phyloP scores from a whole-genome alignment of 352 stramenopile genomes.

The Elongisporangium anandrum region DNA sequence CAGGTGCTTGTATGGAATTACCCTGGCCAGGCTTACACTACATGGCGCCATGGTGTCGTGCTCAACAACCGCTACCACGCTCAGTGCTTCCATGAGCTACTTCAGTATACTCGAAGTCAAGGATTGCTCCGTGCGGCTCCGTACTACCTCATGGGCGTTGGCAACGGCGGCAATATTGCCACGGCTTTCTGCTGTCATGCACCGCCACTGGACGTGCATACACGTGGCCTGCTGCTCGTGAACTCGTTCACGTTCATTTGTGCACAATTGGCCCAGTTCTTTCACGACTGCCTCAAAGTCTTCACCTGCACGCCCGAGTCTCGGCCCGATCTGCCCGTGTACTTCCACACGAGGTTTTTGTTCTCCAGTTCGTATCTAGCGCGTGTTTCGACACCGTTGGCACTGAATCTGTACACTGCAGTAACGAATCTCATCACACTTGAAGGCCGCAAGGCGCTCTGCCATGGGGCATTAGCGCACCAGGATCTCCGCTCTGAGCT shows the following conservation, averaged over 20 bases:
- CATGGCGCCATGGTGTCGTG: conserved; percentile 82
- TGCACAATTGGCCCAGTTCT: conserved; percentile 86
- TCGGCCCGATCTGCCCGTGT: conserved; percentile 91
- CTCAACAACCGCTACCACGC: conserved; percentile 93
- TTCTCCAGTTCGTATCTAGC: conserved; percentile 91
- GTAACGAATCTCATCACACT: conserved; percentile 94
- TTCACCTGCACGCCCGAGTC: conserved; percentile 88
- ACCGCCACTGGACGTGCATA: conserved; percentile 43
- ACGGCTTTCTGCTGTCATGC: conserved; percentile 64
- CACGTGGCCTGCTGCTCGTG: conserved; percentile 79
- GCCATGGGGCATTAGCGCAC: conserved; percentile 82
- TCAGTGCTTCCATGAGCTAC: conserved; percentile 79
- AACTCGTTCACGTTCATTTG: conserved; percentile 92
- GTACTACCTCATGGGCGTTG: conserved; percentile 92
- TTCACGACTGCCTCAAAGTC: conserved; percentile 95
- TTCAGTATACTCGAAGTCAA: conserved; percentile 42
- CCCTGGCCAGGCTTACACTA: conserved; percentile 93
- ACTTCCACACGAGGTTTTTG: conserved; percentile 94
- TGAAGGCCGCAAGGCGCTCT: conserved; percentile 86
- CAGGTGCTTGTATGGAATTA: conserved; percentile 96
- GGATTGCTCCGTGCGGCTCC: conserved; percentile 64
- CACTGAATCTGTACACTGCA: conserved; percentile 94
- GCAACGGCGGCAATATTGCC: conserved; percentile 90
- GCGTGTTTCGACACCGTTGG: conserved; percentile 91
- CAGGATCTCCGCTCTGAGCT: conserved; percentile 62